Base-by-base conservation (phyloP, 805 yeast genomes). In the Saccharomyces paradoxus region DNA sequence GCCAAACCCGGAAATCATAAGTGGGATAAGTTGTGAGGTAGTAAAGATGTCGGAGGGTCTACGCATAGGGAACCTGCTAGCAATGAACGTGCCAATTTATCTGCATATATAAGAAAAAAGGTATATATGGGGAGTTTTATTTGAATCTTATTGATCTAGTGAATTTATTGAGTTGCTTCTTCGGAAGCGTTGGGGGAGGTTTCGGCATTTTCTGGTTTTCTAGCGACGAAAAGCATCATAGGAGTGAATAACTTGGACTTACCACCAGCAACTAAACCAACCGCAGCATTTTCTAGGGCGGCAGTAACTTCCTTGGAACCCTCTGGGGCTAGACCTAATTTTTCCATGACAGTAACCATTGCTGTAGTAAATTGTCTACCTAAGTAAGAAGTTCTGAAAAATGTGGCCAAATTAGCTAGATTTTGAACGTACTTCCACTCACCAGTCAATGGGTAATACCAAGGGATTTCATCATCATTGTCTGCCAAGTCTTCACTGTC, bases 361-460 rank as follows among this genome's bases (percentile, higher is more conserved):
- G 80, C 80, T 60, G 91, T 89, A 58, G 98, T 92, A 68, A 90
- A 63, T 66, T 79, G 77, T 81, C 98, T 88, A 67, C 99, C 99
- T 3, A 89, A 48, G 58, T 73, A 77, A 27, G 96, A 87, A 54
- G 97, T 89, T 81, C 98, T 89, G 77, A 88, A 80, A 64, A 87
- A 82, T 44, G 98, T 90, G 66, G 81, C 81, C 55, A 88, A 68
- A 72, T 94, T 99, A 55, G 82, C 77, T 17, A 89, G 54, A 52
- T 84, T 76, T 76, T 91, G 97, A 53, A 88, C 81, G 74, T 88
- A 86, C 74, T 81, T 86, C 88, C 90, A 84, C 63, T 92, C 96
- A 68, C 99, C 99, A 58, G 94, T 80, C 68, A 94, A 80, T 65
- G 99, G 99, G 72, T 90, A 90, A 77, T 87, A 94, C 99, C 99